Evolutionary conservation across 2,329 filamentous ascomycete species (phyloP), one percentile per base, ranked within the genome.

Genomic region (Plectosphaerella cucumerina): DNA sequence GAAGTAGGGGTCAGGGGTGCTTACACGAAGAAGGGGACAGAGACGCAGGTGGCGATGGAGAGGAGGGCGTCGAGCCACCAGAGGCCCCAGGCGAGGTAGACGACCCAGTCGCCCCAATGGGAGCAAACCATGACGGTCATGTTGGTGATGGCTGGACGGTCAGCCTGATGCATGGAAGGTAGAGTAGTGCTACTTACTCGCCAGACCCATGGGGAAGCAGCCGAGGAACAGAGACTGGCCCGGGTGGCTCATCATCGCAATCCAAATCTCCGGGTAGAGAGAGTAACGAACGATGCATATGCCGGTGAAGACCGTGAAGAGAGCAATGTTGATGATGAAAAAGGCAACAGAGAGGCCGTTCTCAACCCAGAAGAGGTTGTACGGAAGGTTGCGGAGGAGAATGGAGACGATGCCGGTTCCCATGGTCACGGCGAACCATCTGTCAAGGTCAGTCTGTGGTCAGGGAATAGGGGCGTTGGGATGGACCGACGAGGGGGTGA

Each of bases 221-320:
- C 81, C 86, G 4, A 90, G 67, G 57, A 89, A 90, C 49, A 90
- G 72, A 1, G 81, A 84, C 60, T 90, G 83, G 1, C 76, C 77
- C 1, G 83, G 84, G 61, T 90, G 82, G 2, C 71, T 68, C 34
- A 89, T 76, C 85, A 90, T 87, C 15, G 77, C 80, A 0, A 52
- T 60, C 77, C 84, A 89, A 26, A 88, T 82, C 52, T 79, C 74
- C 0, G 85, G 86, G 59, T 86, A 89, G 1, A 88, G 59, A 0
- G 70, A 69, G 58, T 89, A 90, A 5, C 86, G 76, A 3, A 85
- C 62, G 2, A 81, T 50, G 1, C 80, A 84, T 44, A 85, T 73
- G 6, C 68, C 52, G 18, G 76, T 65, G 48, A 85, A 84, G 21
- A 73, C 57, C 6, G 68, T 51, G 59, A 89, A 89, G 6, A 89